Conservation (phyloP, 495 filamentous ascomycete species). For the Xylaria bambusicola region DNA sequence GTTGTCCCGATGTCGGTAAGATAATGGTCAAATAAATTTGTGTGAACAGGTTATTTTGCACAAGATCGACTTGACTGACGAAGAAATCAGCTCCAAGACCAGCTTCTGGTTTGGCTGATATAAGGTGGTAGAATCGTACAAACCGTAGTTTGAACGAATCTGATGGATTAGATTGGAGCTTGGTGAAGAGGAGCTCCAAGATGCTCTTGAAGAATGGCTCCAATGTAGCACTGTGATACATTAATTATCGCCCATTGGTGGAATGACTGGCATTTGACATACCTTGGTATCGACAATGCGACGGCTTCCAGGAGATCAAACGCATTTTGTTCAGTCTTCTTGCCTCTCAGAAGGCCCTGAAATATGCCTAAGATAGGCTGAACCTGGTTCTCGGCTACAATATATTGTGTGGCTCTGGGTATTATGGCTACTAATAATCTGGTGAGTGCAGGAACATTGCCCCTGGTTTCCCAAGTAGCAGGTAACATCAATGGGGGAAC, state of each 20-base stretch:
- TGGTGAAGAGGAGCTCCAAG: slow-evolving; percentile 77
- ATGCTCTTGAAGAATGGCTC: slow-evolving; percentile 78
- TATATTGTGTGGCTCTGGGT: slow-evolving; percentile 67
- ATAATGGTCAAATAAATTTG: slow-evolving; percentile 83
- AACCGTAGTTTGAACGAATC: slow-evolving; percentile 81
- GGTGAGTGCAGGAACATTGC: slow-evolving; percentile 89
- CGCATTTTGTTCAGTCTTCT: slow-evolving; percentile 76
- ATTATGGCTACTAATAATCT: slow-evolving; percentile 84
- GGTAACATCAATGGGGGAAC: slow-evolving; percentile 74
- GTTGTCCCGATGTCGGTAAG: slow-evolving; percentile 81
- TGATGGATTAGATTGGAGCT: slow-evolving; percentile 73
- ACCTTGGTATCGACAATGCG: slow-evolving; percentile 68
- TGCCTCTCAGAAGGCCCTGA: slow-evolving; percentile 74
- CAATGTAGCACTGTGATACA: slow-evolving; percentile 53
- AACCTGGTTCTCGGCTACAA: slow-evolving; percentile 69
- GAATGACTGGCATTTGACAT: slow-evolving; percentile 35
- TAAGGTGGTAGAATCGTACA: slow-evolving; percentile 87
- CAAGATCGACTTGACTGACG: slow-evolving; percentile 73
- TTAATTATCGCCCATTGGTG: slow-evolving; percentile 29
- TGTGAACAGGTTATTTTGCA: slow-evolving; percentile 79
- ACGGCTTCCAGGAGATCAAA: slow-evolving; percentile 89
- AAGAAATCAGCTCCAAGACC: slow-evolving; percentile 89
- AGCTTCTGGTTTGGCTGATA: slow-evolving; percentile 71
- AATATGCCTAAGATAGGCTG: slow-evolving; percentile 87
- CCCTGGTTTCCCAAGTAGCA: slow-evolving; percentile 80